phyloP scores from a whole-genome alignment of 2,329 filamentous ascomycete species.

The Neonectria sp. region DNA sequence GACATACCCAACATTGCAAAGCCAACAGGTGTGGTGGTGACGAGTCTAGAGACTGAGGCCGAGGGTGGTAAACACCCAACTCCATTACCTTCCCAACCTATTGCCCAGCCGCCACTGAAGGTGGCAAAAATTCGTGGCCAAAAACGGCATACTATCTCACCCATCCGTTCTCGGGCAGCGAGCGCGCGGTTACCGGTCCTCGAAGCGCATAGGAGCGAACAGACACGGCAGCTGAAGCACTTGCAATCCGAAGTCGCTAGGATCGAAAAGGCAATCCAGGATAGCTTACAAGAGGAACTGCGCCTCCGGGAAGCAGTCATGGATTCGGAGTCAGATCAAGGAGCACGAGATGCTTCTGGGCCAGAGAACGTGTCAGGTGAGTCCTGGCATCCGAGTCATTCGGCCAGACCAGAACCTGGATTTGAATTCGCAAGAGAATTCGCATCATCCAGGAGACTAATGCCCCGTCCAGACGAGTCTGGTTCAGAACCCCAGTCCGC shows the following conservation, averaged over 20 bases:
- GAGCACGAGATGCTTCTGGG: constrained; percentile 33
- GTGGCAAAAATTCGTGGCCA: constrained; percentile 36
- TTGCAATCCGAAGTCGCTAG: constrained; percentile 63
- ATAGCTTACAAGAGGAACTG: constrained; percentile 54
- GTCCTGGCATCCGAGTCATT: constrained; percentile 16
- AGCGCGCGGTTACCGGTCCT: constrained; percentile 56
- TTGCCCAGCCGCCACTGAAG: constrained; percentile 21
- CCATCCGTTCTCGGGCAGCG: constrained; percentile 52
- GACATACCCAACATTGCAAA: constrained; percentile 30
- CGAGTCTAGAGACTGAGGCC: constrained; percentile 1
- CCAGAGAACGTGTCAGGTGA: constrained; percentile 36
- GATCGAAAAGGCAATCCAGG: constrained; percentile 64
- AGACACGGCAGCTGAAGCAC: constrained; percentile 63
- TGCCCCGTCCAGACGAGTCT: constrained; percentile 29
- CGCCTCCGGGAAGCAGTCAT: constrained; percentile 49
- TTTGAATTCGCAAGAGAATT: constrained; percentile 11
- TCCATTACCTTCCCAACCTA: constrained; percentile 21
- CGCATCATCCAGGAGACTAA: constrained; percentile 32
- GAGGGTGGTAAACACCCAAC: constrained; percentile 23
- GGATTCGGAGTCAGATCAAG: constrained; percentile 32
- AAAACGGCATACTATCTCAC: constrained; percentile 29
- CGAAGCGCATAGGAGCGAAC: constrained; percentile 53
- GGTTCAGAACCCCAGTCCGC: constrained; percentile 5
- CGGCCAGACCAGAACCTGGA: constrained; percentile 9
- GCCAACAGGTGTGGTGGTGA: constrained; percentile 9